phyloP scores from a whole-genome alignment of 208 protist genomes.

The Trypanosoma cruzi region DNA sequence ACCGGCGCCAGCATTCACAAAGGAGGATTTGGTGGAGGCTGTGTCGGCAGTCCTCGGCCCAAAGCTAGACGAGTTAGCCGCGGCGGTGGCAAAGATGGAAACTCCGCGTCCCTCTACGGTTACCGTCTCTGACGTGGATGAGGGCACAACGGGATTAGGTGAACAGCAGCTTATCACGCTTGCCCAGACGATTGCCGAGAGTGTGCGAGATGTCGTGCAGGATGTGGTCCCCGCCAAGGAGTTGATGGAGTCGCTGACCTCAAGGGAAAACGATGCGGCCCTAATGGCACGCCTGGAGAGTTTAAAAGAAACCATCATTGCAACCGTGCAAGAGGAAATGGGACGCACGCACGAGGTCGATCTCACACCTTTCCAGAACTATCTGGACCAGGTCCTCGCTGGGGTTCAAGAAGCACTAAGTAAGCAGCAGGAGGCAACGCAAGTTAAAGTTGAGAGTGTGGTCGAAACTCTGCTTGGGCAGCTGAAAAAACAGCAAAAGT shows the following conservation, averaged over 20 bases:
- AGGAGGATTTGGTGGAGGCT: conserved; percentile 35
- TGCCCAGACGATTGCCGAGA: conserved; percentile 25
- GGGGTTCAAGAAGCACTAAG: conserved; percentile 54
- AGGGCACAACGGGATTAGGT: background rate
- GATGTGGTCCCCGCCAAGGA: conserved; percentile 4
- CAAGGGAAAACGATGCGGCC: background rate
- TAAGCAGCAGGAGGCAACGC: conserved; percentile 28
- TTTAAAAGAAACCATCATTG: conserved; percentile 51
- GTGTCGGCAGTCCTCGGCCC: conserved; percentile 58
- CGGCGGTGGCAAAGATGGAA: conserved; percentile 6
- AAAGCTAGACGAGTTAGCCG: conserved; percentile 31
- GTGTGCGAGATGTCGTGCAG: conserved; percentile 18
- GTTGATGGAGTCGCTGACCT: background rate
- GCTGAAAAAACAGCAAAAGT: conserved; percentile 12
- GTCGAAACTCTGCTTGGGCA: conserved; percentile 12
- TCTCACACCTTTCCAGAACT: conserved; percentile 77
- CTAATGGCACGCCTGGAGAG: conserved; percentile 13
- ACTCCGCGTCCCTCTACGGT: background rate
- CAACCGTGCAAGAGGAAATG: conserved; percentile 52
- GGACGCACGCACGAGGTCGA: conserved; percentile 67
- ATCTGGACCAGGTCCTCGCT: conserved; percentile 70
- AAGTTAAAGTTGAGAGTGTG: conserved; percentile 25
- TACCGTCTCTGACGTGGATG: background rate
- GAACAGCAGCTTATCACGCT: conserved; percentile 23
- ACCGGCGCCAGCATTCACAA: conserved; percentile 18